phyloP scores from a whole-genome alignment of 257 asterid genomes.

The Penstemon newberryi region DNA sequence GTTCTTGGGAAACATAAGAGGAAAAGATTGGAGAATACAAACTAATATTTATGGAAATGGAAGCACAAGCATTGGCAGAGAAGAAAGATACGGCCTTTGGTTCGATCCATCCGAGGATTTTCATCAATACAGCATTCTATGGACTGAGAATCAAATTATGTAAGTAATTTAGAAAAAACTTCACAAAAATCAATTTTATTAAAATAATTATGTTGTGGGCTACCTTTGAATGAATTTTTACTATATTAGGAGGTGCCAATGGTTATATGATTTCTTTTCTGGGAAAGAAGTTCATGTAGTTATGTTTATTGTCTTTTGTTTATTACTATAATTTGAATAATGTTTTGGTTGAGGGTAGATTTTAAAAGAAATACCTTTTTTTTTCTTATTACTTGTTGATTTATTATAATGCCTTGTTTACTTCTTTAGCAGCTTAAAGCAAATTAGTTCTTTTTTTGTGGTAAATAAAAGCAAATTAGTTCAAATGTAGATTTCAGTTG shows the following conservation, averaged over 20 bases:
- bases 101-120: constrained; percentile 87
- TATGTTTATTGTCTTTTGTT: too few species aligned
- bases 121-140: constrained; percentile 69
- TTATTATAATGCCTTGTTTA: too few species aligned
- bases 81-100: constrained; percentile 88
- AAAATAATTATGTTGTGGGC: constrained; percentile 20
- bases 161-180: constrained; percentile 35
- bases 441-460: background rate
- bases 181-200: background rate
- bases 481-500: background rate
- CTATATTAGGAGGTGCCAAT: constrained; percentile 27
- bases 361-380: background rate
- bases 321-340: too few species aligned
- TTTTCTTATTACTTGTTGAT: too few species aligned
- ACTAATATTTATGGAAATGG: constrained; percentile 91
- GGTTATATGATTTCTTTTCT: constrained; percentile 26
- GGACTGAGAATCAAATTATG: constrained; percentile 69
- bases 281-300: too few species aligned
- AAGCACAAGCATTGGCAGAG: constrained; percentile 74
- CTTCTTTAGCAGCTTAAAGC: background rate
- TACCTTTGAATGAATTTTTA: constrained; percentile 19
- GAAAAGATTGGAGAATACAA: constrained; percentile 84
- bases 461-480: background rate
- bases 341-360: background rate
- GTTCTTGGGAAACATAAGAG: constrained; percentile 83